Base-by-base conservation (phyloP, 257 asterid genomes). In the Nicotiana otophora region DNA sequence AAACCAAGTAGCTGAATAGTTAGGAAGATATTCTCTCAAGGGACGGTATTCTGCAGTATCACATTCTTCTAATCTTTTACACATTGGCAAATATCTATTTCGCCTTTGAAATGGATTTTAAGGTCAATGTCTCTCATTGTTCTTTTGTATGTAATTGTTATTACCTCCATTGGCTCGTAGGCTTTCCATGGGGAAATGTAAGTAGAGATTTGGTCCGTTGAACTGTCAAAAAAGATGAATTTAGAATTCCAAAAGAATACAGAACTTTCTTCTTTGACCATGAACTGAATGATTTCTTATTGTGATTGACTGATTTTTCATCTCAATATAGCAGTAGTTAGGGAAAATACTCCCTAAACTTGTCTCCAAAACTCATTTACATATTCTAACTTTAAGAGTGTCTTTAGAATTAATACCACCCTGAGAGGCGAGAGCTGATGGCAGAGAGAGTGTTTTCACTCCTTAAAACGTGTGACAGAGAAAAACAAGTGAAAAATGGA, bases 1-100 rank as follows among this genome's bases (percentile, higher is more conserved):
- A 15, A 90, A 92, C 76, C 91, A 91, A 51, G 58, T 46, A 85
- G 57, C 46, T 86, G 89, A 87, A 17, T 17, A 31, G 34, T 17
- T 51, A 20, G 81, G 12, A 14, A 42, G 20, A 72, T 23, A 20
- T 3, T 42, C 33, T 70, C 12, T 67, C 77, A 68, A 34, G 36
- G 36, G 36, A 65, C 16, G 0, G 6, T 7, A 17, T 67, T 3
- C 76, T 67, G 53, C 55, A 19, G 39, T 20, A 72, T 70, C 20
- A 3, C 60, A 20, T 46, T 72, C 60, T 70, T 39, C 17, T n/a
- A 10, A 39, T n/a, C 77, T 39, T 34, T 46, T 72, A 72, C 61
- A 11, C 60, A 11, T 5, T 46, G 39, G 12, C 57, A 3, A 72
- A 72, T 46, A 46, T 48, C 39, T 23, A 7, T 72, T 42, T 72